Evolutionary conservation across 805 yeast species (phyloP), one percentile per base, ranked within the genome.

Genomic region (Yamadazyma insecticola): DNA sequence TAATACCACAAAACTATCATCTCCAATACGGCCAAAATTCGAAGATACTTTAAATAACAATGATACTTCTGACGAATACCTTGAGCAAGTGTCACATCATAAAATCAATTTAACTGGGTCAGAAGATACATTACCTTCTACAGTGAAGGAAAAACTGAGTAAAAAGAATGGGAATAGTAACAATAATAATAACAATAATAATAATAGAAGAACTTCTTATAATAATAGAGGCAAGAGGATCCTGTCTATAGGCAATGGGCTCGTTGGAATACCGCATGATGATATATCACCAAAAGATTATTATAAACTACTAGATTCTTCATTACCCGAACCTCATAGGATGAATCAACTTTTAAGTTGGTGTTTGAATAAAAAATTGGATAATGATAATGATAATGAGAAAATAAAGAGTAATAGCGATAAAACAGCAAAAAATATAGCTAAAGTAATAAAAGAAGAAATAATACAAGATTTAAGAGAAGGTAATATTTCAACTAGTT

Each of bases 161-260:
- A 34, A 15, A 27, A 12, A 13, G 23, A 20, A 32, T 37, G n/a
- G 35, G 32, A 10, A 46, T 38, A 26, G 32, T 40, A 28, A 45
- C 37, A 16, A 36, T 53, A 16, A 36, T 53, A 9, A 8, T 6
- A 25, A 27, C 47, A 53, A 16, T 36, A 35, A 37, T 22, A 21
- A 51, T 30, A 41, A 48, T 24, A 60, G 82, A 42, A 50, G 81
- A 31, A 48, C 74, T 1, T 75, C 82, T 1, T 55, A 78, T 41
- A 50, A 68, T 23, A 70, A 72, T 32, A 60, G 92, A 20, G 92
- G 92, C 6, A 80, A 79, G 45, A 55, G 92, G 17, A 73, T 78
- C 2, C 81, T 84, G 47, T 78, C 88, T 0, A 72, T 82, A 5
- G 88, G 89, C 2, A 81, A 79, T 46, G 90, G 89, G 2, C 76